phyloP scores from a whole-genome alignment of 2,329 filamentous ascomycete species.

The Allantophomopsis cytisporea region DNA sequence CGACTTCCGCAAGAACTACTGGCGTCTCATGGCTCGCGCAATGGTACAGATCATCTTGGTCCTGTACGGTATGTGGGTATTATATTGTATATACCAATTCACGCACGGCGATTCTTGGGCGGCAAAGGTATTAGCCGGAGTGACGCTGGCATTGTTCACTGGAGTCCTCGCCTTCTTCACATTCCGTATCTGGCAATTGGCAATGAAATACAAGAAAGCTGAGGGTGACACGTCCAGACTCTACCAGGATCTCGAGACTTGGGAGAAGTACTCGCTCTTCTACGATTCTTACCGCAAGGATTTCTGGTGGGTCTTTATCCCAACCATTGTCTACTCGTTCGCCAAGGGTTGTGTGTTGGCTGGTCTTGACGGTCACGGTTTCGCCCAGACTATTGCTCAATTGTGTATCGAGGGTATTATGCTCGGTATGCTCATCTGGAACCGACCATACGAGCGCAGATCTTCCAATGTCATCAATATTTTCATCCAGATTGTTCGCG shows the following conservation, averaged over 20 bases:
- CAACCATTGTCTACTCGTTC: constrained; percentile 80
- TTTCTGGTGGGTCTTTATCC: constrained; percentile 97
- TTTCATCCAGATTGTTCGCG: constrained; percentile 75
- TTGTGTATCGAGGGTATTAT: constrained; percentile 68
- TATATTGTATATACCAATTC: constrained; percentile 96
- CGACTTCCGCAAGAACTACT: constrained; percentile 91
- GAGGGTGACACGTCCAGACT: constrained; percentile 63
- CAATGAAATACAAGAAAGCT: constrained; percentile 55
- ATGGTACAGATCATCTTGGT: constrained; percentile 84
- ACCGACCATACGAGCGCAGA: constrained; percentile 73
- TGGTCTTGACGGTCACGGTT: constrained; percentile 71
- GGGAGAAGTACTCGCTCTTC: constrained; percentile 94
- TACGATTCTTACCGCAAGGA: constrained; percentile 91
- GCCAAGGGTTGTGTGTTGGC: constrained; percentile 79
- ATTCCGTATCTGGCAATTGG: constrained; percentile 69
- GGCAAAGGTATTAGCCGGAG: constrained; percentile 67
- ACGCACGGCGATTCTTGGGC: constrained; percentile 90
- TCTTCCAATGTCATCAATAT: constrained; percentile 91
- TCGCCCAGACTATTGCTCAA: constrained; percentile 68
- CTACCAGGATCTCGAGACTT: constrained; percentile 80
- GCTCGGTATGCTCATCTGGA: constrained; percentile 69
- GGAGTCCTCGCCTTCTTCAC: constrained; percentile 69
- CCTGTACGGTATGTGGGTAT: constrained; percentile 86
- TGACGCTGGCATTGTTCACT: constrained; percentile 74
- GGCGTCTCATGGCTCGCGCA: constrained; percentile 79